phyloP scores from a whole-genome alignment of 768 basidiomycete species.

The Hypholoma fasciculare region DNA sequence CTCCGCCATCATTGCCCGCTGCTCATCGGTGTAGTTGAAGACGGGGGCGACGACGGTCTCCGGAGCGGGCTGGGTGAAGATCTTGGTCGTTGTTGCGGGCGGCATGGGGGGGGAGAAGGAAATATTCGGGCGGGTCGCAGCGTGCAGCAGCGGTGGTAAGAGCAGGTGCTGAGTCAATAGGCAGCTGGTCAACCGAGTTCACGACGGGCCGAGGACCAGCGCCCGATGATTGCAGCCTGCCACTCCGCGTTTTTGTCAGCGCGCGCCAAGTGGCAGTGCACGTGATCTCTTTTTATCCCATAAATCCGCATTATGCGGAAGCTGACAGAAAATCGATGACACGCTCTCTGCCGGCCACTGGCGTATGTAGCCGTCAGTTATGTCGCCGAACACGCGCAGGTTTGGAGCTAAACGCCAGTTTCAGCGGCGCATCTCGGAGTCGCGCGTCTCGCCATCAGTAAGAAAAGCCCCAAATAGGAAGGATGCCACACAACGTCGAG shows the following conservation, averaged over 20 bases:
- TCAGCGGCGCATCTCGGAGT: too few species aligned
- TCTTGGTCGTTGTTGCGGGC: slow-evolving; percentile 20
- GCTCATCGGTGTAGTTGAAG: slow-evolving; percentile 62
- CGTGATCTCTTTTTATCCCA: not conserved
- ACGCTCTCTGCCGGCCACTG: not conserved
- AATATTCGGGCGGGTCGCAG: not conserved
- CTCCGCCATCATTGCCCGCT: slow-evolving; percentile 56
- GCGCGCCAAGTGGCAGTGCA: not conserved
- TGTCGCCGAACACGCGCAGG: not conserved
- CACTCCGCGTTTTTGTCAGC: slow-evolving; percentile 2
- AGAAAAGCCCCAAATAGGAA: not conserved
- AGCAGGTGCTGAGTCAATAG: slow-evolving; percentile 4
- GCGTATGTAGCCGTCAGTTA: not conserved
- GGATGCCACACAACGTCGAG: not conserved
- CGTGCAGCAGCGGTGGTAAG: not conserved
- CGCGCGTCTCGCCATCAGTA: not conserved
- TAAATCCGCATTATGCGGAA: not conserved
- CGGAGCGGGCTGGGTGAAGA: slow-evolving; percentile 57
- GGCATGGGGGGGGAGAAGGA: slow-evolving; percentile 10
- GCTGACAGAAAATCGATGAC: not conserved
- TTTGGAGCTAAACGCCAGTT: not conserved
- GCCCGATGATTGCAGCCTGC: not conserved
- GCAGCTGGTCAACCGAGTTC: not conserved
- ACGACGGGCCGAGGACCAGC: not conserved
- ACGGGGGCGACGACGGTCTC: slow-evolving; percentile 55